Evolutionary conservation across 805 yeast species (phyloP).

Genomic region (Clavispora fructus): DNA sequence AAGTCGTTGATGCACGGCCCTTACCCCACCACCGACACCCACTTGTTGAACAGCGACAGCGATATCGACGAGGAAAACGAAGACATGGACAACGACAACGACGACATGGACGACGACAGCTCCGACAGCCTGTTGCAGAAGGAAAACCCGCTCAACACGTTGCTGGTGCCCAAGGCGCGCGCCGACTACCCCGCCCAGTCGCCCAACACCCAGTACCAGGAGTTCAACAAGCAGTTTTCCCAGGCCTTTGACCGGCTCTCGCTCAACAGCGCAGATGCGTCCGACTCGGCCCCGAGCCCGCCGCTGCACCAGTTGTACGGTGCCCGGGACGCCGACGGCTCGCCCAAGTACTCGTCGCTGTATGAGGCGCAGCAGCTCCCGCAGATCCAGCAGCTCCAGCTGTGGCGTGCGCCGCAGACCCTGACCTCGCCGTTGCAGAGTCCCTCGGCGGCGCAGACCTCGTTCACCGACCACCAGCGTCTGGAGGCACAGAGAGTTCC

Average conservation of each 20-base stretch:
- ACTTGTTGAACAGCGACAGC: conserved; percentile 30
- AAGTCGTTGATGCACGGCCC: conserved; percentile 22
- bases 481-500: no score
- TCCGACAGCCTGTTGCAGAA: background rate
- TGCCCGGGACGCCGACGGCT: background rate
- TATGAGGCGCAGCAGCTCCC: conserved; percentile 8
- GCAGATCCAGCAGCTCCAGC: conserved; percentile 12
- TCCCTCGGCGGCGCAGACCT: conserved; percentile 10
- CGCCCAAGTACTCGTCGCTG: background rate
- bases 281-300: background rate
- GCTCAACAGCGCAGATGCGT: background rate
- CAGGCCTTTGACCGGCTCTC: conserved; percentile 15
- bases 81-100: conserved; percentile 20
- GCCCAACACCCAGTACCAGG: conserved; percentile 40
- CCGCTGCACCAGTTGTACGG: background rate
- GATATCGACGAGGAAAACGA: conserved; percentile 20
- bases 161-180: conserved; percentile 28
- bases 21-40: conserved; percentile 35
- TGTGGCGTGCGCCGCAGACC: conserved; percentile 8
- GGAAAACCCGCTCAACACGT: conserved; percentile 2
- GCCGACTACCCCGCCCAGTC: conserved; percentile 25
- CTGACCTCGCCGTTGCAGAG: conserved; percentile 9
- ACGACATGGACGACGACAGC: conserved; percentile 18
- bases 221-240: conserved; percentile 36
- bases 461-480: background rate